phyloP scores from a whole-genome alignment of 2,329 filamentous ascomycete species.

The Cytospora piceicola region DNA sequence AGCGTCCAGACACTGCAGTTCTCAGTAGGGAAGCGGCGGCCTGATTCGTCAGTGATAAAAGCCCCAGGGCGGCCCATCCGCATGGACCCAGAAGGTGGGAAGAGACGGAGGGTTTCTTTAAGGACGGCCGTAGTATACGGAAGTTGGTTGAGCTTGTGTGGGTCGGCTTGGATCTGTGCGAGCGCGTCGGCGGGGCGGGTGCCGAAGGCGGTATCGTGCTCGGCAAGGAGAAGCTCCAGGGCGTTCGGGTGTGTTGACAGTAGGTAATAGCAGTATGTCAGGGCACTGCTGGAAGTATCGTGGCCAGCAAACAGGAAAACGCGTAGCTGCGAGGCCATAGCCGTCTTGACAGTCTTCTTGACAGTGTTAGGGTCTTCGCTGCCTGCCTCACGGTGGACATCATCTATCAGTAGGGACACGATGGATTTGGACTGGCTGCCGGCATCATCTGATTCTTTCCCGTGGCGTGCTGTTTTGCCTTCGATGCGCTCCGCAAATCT shows the following conservation, averaged over 20 bases:
- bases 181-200: neutral
- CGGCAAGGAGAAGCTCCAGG: neutral
- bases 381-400: neutral
- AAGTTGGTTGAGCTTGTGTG: neutral
- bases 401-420: neutral
- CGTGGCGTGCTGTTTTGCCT: neutral
- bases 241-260: constrained; percentile 18
- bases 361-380: no score
- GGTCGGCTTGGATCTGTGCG: neutral
- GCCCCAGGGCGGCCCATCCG: neutral
- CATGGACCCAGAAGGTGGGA: constrained; percentile 1
- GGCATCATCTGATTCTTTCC: neutral
- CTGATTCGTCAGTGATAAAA: neutral
- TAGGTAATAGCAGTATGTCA: constrained; percentile 36
- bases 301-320: constrained; percentile 41
- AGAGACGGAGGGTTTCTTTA: constrained; percentile 5
- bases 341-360: constrained; percentile 5
- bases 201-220: constrained; percentile 1
- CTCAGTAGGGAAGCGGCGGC: neutral
- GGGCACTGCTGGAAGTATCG: constrained; percentile 39
- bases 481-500: constrained; percentile 3
- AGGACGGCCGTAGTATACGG: constrained; percentile 2
- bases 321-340: constrained; percentile 37
- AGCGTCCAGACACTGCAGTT: constrained; percentile 8
- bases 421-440: neutral